Base-by-base conservation (phyloP, 2,329 filamentous ascomycete species). In the Thermochaetoides dissita region DNA sequence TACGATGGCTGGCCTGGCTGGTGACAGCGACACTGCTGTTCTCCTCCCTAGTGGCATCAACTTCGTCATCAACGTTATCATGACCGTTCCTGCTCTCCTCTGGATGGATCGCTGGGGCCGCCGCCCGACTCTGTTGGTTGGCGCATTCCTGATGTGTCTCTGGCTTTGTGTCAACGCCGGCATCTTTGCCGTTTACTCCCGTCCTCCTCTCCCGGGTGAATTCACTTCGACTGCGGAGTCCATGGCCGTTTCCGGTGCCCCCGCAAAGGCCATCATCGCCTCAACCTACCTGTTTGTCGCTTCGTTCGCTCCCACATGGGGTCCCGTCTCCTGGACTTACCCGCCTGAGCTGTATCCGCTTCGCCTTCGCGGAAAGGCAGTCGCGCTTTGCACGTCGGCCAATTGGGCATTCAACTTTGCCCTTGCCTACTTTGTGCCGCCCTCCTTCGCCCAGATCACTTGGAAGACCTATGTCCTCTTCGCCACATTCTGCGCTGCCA, bases 251-350 rank as follows among this genome's bases (percentile, higher is more conserved):
- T 54, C 57, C 39, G 72, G 78, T 3, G 59, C 53, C 34, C 64
- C 72, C 9, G 72, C 76, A 12, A 68, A 79, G 52, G 71, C 71
- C 2, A 72, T 82, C 42, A 81, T 81, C 48, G 72, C 73, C 12
- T 79, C 80, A 51, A 75, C 69, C 39, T 81, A 79, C 55, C 64
- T 81, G 10, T 67, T 81, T 44, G 73, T 79, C 52, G 67, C 79
- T 50, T 64, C 76, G 48, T 81, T 81, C 54, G 71, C 73, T 1
- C 62, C 79, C n/a, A 80, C 75, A 0, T 66, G 77, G 11, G 76
- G 74, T 0, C 75, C 76, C 1, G 71, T 78, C 3, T 73, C 69
- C 41, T 81, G 77, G 76, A 69, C 80, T 36, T 81, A 82, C 50
- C 71, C 73, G 0, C 72, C 74, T 10, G 78, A 82, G 57, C 71